phyloP scores from a whole-genome alignment of 768 basidiomycete genomes.

The Agaricus blazei region DNA sequence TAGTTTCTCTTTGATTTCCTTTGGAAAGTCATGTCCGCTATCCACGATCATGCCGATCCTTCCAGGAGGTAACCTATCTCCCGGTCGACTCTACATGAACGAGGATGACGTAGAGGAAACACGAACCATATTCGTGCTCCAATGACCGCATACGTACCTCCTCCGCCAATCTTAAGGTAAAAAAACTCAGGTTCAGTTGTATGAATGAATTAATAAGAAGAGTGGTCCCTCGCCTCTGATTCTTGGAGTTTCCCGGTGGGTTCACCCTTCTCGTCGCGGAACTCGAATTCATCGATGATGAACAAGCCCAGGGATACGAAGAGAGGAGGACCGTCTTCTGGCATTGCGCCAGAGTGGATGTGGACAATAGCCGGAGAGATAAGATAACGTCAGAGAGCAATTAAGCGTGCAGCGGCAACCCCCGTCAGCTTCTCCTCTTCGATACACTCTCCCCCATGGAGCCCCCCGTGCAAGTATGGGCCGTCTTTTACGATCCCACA shows the following conservation, averaged over 20 bases:
- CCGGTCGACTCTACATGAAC: not conserved
- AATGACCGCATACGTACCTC: conserved; percentile 76
- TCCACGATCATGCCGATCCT: conserved; percentile 82
- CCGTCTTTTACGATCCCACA: conserved; percentile 36
- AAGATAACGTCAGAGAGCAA: not conserved
- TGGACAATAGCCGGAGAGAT: not conserved
- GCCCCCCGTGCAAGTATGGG: conserved; percentile 36
- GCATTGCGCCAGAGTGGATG: conserved; percentile 12
- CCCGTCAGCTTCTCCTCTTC: not conserved
- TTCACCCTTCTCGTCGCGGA: conserved; percentile 49
- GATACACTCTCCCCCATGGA: conserved; percentile 4
- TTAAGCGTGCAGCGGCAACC: not conserved
- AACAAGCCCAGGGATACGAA: conserved; percentile 85
- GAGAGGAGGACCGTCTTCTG: conserved; percentile 11
- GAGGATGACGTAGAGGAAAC: not conserved
- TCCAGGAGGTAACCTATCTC: conserved; percentile 55
- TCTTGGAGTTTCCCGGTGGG: conserved; percentile 40
- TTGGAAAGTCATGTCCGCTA: conserved; percentile 72
- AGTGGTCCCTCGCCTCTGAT: conserved; percentile 40
- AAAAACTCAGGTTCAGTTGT: not conserved
- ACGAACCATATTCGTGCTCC: conserved; percentile 78
- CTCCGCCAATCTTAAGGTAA: conserved; percentile 74
- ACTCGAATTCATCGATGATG: conserved; percentile 81
- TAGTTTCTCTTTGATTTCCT: conserved; percentile 47
- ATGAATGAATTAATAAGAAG: not conserved